Percentiles rank a stretch among this genome's conserved stretches.
Evolutionary conservation across 805 yeast species (phyloP).

Genomic region (Yamadazyma sp.): DNA sequence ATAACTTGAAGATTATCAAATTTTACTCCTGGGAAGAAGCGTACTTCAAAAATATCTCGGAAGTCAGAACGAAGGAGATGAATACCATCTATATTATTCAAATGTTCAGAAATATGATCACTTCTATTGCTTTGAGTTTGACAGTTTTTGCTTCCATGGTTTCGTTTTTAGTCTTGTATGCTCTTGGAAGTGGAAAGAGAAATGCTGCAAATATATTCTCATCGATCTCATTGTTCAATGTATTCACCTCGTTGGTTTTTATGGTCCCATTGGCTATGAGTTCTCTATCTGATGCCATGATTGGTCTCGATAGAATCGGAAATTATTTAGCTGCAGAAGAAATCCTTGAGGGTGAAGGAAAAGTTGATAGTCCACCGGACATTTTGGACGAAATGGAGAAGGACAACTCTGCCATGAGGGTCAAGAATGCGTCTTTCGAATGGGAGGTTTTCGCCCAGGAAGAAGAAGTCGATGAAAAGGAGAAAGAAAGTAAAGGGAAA

Average conservation of each 20-base stretch:
- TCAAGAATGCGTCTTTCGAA: conserved; percentile 25
- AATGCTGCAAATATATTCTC: conserved; percentile 67
- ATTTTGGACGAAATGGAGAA: conserved; percentile 23
- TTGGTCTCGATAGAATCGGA: conserved; percentile 60
- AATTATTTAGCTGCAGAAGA: conserved; percentile 49
- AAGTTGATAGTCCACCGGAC: conserved; percentile 26
- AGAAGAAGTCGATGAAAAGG: conserved; percentile 16
- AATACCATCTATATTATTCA: conserved; percentile 60
- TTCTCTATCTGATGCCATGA: conserved; percentile 64
- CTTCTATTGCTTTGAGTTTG: conserved; percentile 64
- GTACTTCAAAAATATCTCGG: conserved; percentile 55
- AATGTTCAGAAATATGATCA: conserved; percentile 56
- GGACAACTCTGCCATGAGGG: conserved; percentile 21
- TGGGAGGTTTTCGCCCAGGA: conserved; percentile 30
- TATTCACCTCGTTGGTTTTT: conserved; percentile 59
- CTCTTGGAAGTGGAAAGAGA: conserved; percentile 27
- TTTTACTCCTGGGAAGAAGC: conserved; percentile 92
- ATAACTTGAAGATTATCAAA: conserved; percentile 78
- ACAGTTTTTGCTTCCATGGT: conserved; percentile 74
- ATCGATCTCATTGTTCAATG: conserved; percentile 66
- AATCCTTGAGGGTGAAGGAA: conserved; percentile 31
- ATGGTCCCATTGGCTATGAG: conserved; percentile 71
- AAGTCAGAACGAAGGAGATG: conserved; percentile 64
- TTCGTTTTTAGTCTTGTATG: conserved; percentile 40
- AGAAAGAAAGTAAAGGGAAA: conserved; percentile 1